Percentiles rank a stretch among this genome's conserved stretches.
Conservation (phyloP, 2,329 filamentous ascomycete genomes). For the Xylariaceae sp. region DNA sequence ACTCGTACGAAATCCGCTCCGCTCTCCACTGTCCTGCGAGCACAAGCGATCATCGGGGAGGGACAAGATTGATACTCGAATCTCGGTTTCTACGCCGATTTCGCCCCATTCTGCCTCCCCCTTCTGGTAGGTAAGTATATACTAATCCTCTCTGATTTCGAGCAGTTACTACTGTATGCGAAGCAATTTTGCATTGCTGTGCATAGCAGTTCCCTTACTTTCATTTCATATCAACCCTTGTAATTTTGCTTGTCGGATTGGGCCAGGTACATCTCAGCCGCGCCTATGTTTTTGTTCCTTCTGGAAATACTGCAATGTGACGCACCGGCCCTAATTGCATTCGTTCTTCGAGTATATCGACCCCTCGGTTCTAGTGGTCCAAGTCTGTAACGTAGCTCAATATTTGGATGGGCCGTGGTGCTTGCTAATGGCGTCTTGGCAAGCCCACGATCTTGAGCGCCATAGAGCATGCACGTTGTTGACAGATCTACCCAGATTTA, state of each 20-base stretch:
- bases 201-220: neutral
- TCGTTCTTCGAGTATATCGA: slow-evolving; percentile 1
- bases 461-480: slow-evolving; percentile 20
- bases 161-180: neutral
- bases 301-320: slow-evolving; percentile 26
- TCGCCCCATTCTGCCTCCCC: slow-evolving; percentile 1
- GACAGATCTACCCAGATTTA: slow-evolving; percentile 20
- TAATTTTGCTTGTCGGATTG: neutral
- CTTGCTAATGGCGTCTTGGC: slow-evolving; percentile 19
- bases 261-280: slow-evolving; percentile 4
- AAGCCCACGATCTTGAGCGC: slow-evolving; percentile 19
- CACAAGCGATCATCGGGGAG: slow-evolving; percentile 23
- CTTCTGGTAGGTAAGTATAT: neutral
- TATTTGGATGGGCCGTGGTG: slow-evolving; percentile 6
- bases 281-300: slow-evolving; percentile 4
- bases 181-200: neutral
- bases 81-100: slow-evolving; percentile 23
- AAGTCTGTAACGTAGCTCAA: slow-evolving; percentile 24
- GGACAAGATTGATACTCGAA: slow-evolving; percentile 19
- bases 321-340: slow-evolving; percentile 17
- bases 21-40: slow-evolving; percentile 28
- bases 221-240: neutral
- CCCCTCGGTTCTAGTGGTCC: slow-evolving; percentile 13
- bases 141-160: neutral
- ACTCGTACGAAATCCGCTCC: slow-evolving; percentile 34